Percentiles rank a stretch among this genome's conserved stretches.
Conservation (phyloP, 2,329 filamentous ascomycete genomes). For the Acrocalymma vagum region DNA sequence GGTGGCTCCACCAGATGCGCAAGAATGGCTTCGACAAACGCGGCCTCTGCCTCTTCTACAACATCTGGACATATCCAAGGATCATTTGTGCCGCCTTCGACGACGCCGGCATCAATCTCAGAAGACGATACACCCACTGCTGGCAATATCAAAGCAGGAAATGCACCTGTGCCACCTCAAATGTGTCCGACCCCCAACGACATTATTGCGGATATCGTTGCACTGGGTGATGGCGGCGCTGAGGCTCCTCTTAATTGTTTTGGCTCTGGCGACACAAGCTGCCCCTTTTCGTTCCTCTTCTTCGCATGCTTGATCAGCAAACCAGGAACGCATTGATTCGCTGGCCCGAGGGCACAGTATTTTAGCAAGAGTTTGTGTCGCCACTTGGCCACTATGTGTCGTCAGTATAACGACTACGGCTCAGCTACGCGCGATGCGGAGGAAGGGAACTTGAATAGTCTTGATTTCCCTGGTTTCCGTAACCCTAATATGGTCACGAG, state of each 20-base stretch:
- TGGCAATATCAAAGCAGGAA: no score
- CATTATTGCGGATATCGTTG: constrained; percentile 8
- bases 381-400: constrained; percentile 32
- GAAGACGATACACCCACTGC: no score
- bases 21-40: constrained; percentile 7
- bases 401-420: constrained; percentile 38
- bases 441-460: constrained; percentile 31
- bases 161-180: no score
- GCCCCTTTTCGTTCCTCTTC: constrained; percentile 30
- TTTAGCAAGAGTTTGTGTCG: constrained; percentile 17
- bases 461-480: constrained; percentile 16
- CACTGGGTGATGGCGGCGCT: constrained; percentile 2
- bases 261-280: constrained; percentile 24
- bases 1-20: constrained; percentile 2
- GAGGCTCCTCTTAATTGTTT: no score
- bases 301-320: constrained; percentile 23
- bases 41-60: no score
- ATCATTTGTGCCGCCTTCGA: no score
- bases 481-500: no score
- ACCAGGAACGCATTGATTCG: constrained; percentile 10
- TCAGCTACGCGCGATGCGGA: constrained; percentile 27
- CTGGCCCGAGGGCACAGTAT: constrained; percentile 15
- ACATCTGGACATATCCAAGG: no score
- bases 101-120: no score
- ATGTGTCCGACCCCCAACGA: constrained; percentile 5